Base-by-base conservation (phyloP, 352 stramenopile species). In the Pythium brachiatum region DNA sequence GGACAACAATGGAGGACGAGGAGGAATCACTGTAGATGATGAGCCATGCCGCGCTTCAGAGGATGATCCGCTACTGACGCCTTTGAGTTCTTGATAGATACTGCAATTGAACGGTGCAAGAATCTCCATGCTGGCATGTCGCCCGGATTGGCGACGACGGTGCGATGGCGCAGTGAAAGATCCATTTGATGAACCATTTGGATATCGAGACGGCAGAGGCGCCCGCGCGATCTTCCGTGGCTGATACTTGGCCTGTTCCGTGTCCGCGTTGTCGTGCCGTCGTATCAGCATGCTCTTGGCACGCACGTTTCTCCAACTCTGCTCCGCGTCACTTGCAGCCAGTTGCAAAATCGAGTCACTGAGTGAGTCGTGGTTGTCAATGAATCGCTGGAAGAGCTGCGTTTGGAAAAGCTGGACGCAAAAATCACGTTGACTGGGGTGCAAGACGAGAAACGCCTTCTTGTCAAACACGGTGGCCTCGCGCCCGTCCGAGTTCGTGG, bases 361-460 rank as follows among this genome's bases (percentile, higher is more conserved):
- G 15, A 55, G 20, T 20, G 31, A 52, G 5, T 53, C 58, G 31
- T 72, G 74, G 15, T 68, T 75, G 44, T 90, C 79, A 29, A 92
- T 71, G 27, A 86, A 90, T 3, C 76, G 72, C 53, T 90, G 77
- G 46, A 92, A 92, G 25, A 88, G 68, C 44, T 90, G 83, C 0
- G 83, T 92, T 43, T 90, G 76, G 53, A 92, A 90, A 7, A 92
- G 68, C 26, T 89, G 76, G 1, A 71, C 63, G 43, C 71, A 89
- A 48, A 89, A 89, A 13, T 90, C 81, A 18, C 83, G 79, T 13
- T 81, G 65, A 44, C 68, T 83, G 8, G 78, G 74, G 38, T 89
- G 72, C 68, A 86, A 78, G 3, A 54, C 63, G 20, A 92, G 60
- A 43, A 87, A 92, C 11, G 68, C 57, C 12, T 78, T 73, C 34